Percentiles rank a stretch among this genome's conserved stretches.
Evolutionary conservation across 1,284 basidiomycete genomes (phyloP).

Genomic region (Tremellales sp.): DNA sequence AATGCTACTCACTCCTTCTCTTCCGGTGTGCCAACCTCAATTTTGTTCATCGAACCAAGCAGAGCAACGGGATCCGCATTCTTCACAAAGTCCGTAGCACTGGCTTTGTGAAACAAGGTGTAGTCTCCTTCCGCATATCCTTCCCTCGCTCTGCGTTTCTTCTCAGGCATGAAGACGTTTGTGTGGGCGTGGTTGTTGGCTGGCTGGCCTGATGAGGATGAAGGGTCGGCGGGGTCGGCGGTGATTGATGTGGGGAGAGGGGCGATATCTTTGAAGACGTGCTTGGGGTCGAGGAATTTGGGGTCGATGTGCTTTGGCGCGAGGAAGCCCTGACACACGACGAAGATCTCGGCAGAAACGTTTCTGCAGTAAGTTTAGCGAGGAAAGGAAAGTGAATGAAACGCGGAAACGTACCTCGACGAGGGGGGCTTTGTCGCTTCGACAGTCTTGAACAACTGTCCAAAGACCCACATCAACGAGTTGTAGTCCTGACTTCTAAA

Average conservation of each 20-base stretch:
- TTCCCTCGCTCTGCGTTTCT: conserved; percentile 86
- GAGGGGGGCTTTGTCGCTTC: conserved; percentile 99
- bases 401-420: conserved; percentile 65
- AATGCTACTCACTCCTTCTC: conserved; percentile 66
- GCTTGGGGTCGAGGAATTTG: conserved; percentile 94
- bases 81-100: conserved; percentile 71
- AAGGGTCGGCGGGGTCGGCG: conserved; percentile 8
- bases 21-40: conserved; percentile 76
- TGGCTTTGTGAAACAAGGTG: conserved; percentile 74
- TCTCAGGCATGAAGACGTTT: conserved; percentile 96
- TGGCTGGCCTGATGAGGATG: conserved; percentile 21
- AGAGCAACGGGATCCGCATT: conserved; percentile 67
- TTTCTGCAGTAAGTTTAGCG: conserved; percentile 58
- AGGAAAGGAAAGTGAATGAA: not conserved
- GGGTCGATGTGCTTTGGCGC: conserved; percentile 95
- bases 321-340: conserved; percentile 93
- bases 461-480: conserved; percentile 98
- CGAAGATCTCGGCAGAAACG: conserved; percentile 99
- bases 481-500: conserved; percentile 99
- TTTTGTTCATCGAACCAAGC: conserved; percentile 78
- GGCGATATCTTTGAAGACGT: conserved; percentile 91
- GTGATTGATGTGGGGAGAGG: conserved; percentile 50
- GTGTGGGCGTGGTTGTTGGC: conserved; percentile 54
- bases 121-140: conserved; percentile 96
- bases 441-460: conserved; percentile 91